phyloP scores from a whole-genome alignment of 257 asterid genomes.

The Anisodus tanguticus region DNA sequence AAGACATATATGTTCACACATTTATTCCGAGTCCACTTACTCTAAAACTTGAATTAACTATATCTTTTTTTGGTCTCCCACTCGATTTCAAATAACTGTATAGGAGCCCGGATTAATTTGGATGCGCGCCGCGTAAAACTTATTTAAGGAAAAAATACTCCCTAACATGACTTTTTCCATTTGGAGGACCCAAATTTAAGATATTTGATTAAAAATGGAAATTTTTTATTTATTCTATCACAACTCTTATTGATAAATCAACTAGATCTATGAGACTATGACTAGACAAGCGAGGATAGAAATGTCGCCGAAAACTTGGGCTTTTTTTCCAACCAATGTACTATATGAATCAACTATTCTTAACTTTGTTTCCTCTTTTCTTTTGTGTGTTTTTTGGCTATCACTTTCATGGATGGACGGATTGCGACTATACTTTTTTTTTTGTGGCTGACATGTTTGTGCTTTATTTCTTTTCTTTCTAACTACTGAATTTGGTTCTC shows the following conservation, averaged over 20 bases:
- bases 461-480: neutral
- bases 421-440: neutral
- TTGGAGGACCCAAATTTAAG: too few relatives aligned
- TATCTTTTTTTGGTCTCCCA: too few relatives aligned
- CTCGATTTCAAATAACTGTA: too few relatives aligned
- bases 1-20: too few relatives aligned
- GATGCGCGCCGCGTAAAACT: too few relatives aligned
- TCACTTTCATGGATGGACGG: conserved; percentile 33
- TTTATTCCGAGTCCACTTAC: too few relatives aligned
- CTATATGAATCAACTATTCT: neutral
- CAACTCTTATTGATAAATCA: neutral
- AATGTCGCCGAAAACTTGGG: conserved; percentile 49
- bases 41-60: too few relatives aligned
- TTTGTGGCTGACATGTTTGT: neutral
- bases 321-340: conserved; percentile 38
- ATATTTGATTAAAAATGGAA: too few relatives aligned
- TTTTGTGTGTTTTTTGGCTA: neutral
- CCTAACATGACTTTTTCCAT: too few relatives aligned
- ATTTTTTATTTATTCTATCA: too few relatives aligned
- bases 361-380: conserved; percentile 19
- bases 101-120: too few relatives aligned
- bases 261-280: neutral
- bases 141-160: too few relatives aligned
- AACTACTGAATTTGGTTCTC: neutral
- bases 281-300: conserved; percentile 29